Conservation (phyloP, 164 flowering plant species). For the Sedum album region DNA sequence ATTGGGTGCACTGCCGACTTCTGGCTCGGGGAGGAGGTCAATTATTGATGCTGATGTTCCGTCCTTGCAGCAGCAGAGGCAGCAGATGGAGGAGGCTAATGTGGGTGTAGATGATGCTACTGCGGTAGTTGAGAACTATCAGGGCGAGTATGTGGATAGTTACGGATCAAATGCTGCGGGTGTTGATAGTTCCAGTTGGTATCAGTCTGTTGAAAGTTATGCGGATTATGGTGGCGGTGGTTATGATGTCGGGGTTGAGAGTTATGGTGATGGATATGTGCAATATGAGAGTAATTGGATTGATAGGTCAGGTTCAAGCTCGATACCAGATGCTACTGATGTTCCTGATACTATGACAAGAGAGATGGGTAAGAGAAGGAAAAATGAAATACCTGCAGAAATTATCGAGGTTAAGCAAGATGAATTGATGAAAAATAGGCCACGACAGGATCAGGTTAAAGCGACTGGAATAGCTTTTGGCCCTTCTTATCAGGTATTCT, state of each 20-base stretch:
- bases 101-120: conserved; percentile 6
- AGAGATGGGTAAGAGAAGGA: conserved; percentile 54
- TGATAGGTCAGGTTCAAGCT: conserved; percentile 21
- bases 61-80: conserved; percentile 11
- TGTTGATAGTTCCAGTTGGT: conserved; percentile 17
- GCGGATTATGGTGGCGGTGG: conserved; percentile 11
- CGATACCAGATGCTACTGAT: conserved; percentile 11
- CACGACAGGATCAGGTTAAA: conserved; percentile 73
- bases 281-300: conserved; percentile 29
- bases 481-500: conserved; percentile 84
- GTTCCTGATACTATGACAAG: conserved; percentile 18
- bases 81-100: conserved; percentile 7
- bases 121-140: conserved; percentile 13
- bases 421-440: conserved; percentile 84
- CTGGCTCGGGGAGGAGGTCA: conserved; percentile 48
- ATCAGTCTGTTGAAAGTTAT: conserved; percentile 16
- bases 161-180: conserved; percentile 10
- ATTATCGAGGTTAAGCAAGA: conserved; percentile 94
- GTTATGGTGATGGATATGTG: conserved; percentile 20
- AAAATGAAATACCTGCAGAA: conserved; percentile 53
- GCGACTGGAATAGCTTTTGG: conserved; percentile 89
- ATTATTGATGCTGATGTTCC: conserved; percentile 38
- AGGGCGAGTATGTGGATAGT: conserved; percentile 10
- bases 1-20: conserved; percentile 30
- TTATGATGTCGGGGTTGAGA: conserved; percentile 5